These are phyloP conservation scores for Nannochloropsis gaditana DNA, from an alignment of 108 stramenopile genomes.

Conservation along the genomic window DNA sequence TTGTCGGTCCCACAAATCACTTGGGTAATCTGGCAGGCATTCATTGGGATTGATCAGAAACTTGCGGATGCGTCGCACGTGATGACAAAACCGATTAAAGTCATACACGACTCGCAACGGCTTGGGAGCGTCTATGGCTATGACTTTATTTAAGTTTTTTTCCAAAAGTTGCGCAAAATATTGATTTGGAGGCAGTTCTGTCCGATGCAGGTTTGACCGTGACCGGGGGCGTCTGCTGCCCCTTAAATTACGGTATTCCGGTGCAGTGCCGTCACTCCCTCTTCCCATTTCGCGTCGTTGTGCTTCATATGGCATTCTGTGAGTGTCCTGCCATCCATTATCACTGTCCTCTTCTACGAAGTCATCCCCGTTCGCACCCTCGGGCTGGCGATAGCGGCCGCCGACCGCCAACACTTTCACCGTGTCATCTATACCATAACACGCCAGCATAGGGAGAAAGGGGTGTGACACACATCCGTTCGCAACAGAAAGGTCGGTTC, in stretches of 20 bases:
- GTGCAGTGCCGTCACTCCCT: no score
- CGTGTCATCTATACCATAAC: background rate
- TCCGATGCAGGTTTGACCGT: no score
- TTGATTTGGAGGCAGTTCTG: no score
- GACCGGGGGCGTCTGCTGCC: no score
- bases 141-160: no score
- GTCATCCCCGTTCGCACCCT: background rate
- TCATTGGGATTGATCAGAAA: background rate
- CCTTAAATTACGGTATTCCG: no score
- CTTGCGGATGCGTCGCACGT: background rate
- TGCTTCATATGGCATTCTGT: no score
- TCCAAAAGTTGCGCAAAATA: no score
- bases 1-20: background rate
- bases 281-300: no score
- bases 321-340: no score
- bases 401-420: background rate
- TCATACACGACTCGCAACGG: background rate
- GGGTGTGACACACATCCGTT: conserved; percentile 14
- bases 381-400: background rate
- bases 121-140: no score
- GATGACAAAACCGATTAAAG: background rate
- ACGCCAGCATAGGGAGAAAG: conserved; percentile 12
- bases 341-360: background rate
- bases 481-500: background rate
- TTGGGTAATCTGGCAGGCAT: conserved; percentile 3